Evolutionary conservation across 495 filamentous ascomycete species (phyloP), one percentile per base, ranked within the genome.

Genomic region (Hyaloscypha bicolor): DNA sequence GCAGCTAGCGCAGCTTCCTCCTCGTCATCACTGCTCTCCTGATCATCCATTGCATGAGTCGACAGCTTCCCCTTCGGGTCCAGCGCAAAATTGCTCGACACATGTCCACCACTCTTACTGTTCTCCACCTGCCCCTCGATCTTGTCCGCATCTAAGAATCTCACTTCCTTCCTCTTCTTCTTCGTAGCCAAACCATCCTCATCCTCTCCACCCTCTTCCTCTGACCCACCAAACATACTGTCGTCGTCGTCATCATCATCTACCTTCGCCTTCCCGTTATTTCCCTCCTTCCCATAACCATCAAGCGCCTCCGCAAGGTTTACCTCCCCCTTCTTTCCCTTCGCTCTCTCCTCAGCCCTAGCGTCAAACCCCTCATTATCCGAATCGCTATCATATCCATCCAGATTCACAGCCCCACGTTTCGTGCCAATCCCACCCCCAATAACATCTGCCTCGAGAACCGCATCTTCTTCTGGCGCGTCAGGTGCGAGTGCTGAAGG

Each of bases 331-430:
- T 81, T 81, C 42, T 79, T 82, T 22, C 73, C 74, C 70, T 87
- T 84, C 12, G 84, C 83, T 65, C 85, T 84, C 14, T 81, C 83
- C 57, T 89, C 87, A 0, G 85, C 87, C 33, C 89, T 82, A 45
- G 83, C 89, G 65, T 93, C 85, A 76, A 96, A 96, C 25, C 91
- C 93, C 69, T 98, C 95, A 63, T 93, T 93, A 9, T 94, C 94
- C 35, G 91, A 95, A 76, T 99, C 95, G 0, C 90, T 94, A 62
- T 97, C 94, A 79, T 98, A 98, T 3, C 96, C 95, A 72, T 98
- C 95, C 33, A 99, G 87, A 68, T 97, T 97, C 37, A 99, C 88
- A 2, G 93, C 95, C 71, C 92, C 91, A 64, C 95, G 93, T 72
- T 97, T 96, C 0, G 90, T 88, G 55, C 89, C 87, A 45, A 87